Evolutionary conservation across 164 flowering plant species (phyloP).

Genomic region (Chloranthus sessilifolius): DNA sequence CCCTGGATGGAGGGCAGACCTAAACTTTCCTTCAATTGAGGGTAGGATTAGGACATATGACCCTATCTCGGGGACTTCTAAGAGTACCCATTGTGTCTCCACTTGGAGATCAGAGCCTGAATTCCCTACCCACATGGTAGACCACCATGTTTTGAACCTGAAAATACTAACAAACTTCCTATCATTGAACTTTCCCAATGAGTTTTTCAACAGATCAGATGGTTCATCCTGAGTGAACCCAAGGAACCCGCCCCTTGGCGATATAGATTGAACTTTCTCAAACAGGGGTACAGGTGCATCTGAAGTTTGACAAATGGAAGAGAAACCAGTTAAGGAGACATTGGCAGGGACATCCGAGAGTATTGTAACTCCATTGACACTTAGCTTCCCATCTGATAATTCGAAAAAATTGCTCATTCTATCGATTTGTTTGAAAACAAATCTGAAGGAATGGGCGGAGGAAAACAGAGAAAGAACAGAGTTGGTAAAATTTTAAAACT

Average conservation of each 20-base stretch:
- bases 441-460: conserved; percentile 37
- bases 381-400: conserved; percentile 37
- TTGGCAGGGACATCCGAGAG: conserved; percentile 59
- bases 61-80: background rate
- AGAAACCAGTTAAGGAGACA: conserved; percentile 42
- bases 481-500: too few species aligned
- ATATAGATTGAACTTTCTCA: conserved; percentile 33
- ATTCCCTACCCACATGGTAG: background rate
- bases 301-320: conserved; percentile 26
- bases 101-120: background rate
- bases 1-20: conserved; percentile 4
- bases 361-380: conserved; percentile 43
- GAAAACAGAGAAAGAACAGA: conserved; percentile 13
- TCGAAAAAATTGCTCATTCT: conserved; percentile 21
- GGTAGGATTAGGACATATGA: background rate
- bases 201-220: background rate
- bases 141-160: conserved; percentile 1
- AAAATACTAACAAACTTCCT: background rate
- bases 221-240: conserved; percentile 39
- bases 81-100: background rate
- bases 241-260: conserved; percentile 30
- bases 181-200: background rate
- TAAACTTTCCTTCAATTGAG: background rate
- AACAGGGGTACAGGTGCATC: conserved; percentile 45
- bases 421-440: conserved; percentile 1